Evolutionary conservation across 352 stramenopile genomes (phyloP).

Genomic region (Phytophthora ohioensis): DNA sequence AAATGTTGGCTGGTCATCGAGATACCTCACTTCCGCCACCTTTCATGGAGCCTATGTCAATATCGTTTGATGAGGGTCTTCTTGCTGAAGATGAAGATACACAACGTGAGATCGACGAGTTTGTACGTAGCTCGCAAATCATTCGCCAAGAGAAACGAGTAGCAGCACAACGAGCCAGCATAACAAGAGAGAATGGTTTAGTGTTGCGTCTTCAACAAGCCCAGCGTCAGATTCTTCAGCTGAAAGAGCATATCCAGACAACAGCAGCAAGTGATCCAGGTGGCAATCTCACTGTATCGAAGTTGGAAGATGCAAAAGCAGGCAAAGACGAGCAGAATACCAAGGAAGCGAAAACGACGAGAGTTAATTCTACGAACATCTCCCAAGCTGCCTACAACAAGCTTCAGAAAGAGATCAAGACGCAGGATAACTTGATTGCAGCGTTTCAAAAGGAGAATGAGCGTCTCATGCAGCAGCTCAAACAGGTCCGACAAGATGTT

Average conservation of each 20-base stretch:
- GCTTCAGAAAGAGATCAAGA: conserved; percentile 73
- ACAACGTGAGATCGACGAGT: conserved; percentile 57
- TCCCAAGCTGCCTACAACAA: conserved; percentile 26
- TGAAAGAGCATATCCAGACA: conserved; percentile 72
- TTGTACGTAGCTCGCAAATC: conserved; percentile 56
- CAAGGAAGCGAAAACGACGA: background rate
- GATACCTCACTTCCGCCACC: background rate
- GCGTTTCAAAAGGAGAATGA: conserved; percentile 88
- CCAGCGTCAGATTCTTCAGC: conserved; percentile 71
- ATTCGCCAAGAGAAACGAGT: conserved; percentile 43
- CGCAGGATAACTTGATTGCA: conserved; percentile 80
- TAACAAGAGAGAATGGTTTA: conserved; percentile 67
- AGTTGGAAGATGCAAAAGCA: background rate
- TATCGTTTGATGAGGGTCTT: conserved; percentile 36
- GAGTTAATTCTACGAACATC: background rate
- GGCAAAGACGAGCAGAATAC: conserved; percentile 3
- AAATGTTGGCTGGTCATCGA: conserved; percentile 5
- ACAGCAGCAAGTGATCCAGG: conserved; percentile 10
- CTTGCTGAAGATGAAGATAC: conserved; percentile 54
- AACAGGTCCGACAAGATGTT: conserved; percentile 63
- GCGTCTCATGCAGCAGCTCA: conserved; percentile 81
- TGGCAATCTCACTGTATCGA: background rate
- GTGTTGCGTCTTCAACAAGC: conserved; percentile 74
- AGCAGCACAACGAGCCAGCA: conserved; percentile 40
- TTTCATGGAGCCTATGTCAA: conserved; percentile 24